phyloP scores from a whole-genome alignment of 257 asterid genomes.

The Capsicum rhomboideum region DNA sequence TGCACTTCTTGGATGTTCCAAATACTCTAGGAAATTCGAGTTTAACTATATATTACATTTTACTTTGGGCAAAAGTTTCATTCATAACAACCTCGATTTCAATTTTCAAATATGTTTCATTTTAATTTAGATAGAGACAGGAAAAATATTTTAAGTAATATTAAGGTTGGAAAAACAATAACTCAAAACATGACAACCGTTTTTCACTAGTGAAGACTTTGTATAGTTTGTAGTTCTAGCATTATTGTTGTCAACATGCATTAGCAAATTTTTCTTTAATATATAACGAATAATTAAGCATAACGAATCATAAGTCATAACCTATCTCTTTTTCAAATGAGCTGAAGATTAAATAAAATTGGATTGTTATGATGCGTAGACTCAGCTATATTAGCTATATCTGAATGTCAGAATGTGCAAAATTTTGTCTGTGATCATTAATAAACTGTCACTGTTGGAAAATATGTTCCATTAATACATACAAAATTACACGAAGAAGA shows the following conservation, averaged over 20 bases:
- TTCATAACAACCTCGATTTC: too few species aligned
- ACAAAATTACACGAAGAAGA: too few species aligned
- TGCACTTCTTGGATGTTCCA: too few species aligned
- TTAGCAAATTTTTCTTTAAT: neutral
- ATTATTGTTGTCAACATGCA: neutral
- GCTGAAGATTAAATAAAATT: neutral
- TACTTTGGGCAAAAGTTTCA: too few species aligned
- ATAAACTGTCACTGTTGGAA: too few species aligned
- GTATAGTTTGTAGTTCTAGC: neutral
- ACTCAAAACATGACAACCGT: neutral
- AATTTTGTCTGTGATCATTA: neutral
- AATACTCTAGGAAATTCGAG: too few species aligned
- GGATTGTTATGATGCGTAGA: neutral
- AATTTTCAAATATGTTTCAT: too few species aligned
- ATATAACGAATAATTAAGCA: neutral
- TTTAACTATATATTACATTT: too few species aligned
- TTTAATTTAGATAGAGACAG: too few species aligned
- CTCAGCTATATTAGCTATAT: neutral
- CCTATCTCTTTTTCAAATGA: neutral
- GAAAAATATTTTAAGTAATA: neutral
- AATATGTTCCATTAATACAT: too few species aligned
- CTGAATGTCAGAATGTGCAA: neutral
- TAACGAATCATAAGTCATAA: neutral
- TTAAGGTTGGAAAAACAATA: neutral
- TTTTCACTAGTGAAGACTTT: neutral